Base-by-base conservation (phyloP, 2,329 filamentous ascomycete genomes). In the Didymosphaeria variabile region DNA sequence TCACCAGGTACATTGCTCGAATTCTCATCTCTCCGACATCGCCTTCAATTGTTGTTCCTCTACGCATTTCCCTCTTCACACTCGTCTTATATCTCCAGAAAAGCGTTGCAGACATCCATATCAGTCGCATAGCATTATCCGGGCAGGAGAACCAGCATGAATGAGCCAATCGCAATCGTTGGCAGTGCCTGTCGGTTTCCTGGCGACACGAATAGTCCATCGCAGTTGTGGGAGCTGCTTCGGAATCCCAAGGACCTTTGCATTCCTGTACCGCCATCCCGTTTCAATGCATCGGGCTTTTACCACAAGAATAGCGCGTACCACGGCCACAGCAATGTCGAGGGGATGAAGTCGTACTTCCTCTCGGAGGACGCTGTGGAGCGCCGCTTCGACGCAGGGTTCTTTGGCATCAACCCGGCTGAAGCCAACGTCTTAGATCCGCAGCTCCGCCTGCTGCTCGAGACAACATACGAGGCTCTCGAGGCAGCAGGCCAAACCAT, bases 111-210 rank as follows among this genome's bases (percentile, higher is more conserved):
- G 26, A 29, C 26, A 29, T 29, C 4, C 6, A 29, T 6, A 29
- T 29, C 26, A 29, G 26, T 29, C 26, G 26, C 6, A 29, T 29
- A 29, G 26, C 26, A 29, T 29, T 29, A 6, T 29, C 6, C 26
- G 26, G 6, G 6, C 26, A 29, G 4, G 26, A n/a, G n/a, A 17
- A 19, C 38, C 15, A 40, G 38, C 38, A 40, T 7, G 38, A 55
- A 49, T 12, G 74, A 71, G 46, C 67, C 68, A 17, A 70, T 71
- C 34, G 79, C 77, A 15, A 73, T 80, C 15, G 65, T 80, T 32
- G 79, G 79, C 5, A 61, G 70, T 51, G 76, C 72, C 13, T 79
- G 77, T 60, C 69, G 77, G 34, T 70, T 79, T 36, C 77, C 78
- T 12, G 76, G 76, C 19, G 69, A 57, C 8, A 63, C 72, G 21